phyloP scores from a whole-genome alignment of 2,329 filamentous ascomycete genomes.

The Graphilbum ipis-grandicollis region DNA sequence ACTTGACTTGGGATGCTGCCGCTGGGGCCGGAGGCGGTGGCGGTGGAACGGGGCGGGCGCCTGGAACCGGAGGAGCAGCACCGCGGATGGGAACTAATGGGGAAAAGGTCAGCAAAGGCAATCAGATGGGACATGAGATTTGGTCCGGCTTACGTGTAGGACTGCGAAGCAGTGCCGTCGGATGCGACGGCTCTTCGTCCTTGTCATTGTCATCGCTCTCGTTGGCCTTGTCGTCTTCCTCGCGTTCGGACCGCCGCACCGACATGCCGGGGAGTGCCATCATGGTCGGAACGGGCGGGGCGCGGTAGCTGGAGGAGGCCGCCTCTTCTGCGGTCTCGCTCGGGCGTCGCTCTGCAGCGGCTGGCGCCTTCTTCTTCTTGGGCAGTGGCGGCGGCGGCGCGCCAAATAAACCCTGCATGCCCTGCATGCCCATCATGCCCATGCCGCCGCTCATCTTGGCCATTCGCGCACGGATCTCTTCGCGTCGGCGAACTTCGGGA shows the following conservation, averaged over 20 bases:
- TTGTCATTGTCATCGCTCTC: not conserved
- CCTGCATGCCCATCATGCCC: slow-evolving; percentile 75
- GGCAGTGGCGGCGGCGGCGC: slow-evolving; percentile 32
- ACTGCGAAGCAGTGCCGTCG: slow-evolving; percentile 10
- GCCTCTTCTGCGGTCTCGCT: slow-evolving; percentile 28
- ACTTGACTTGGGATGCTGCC: slow-evolving; percentile 31
- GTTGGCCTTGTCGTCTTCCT: not conserved
- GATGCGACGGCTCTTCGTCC: slow-evolving; percentile 3
- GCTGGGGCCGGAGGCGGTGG: slow-evolving; percentile 42
- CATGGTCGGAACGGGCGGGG: slow-evolving; percentile 38
- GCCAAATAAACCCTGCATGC: slow-evolving; percentile 83
- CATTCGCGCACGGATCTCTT: slow-evolving; percentile 88
- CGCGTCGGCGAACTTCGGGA: slow-evolving; percentile 66
- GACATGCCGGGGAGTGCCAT: slow-evolving; percentile 60
- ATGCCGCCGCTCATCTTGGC: slow-evolving; percentile 97
- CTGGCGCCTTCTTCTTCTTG: slow-evolving; percentile 39
- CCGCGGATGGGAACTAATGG: slow-evolving; percentile 14
- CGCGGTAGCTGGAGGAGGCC: slow-evolving; percentile 23
- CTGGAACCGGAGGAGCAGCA: slow-evolving; percentile 25
- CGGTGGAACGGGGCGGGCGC: slow-evolving; percentile 35
- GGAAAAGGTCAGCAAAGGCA: slow-evolving; percentile 1
- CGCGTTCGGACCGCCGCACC: slow-evolving; percentile 27
- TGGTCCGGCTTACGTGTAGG: not conserved
- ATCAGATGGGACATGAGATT: not conserved
- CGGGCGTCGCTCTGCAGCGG: slow-evolving; percentile 20